Evolutionary conservation across 2,329 filamentous ascomycete species (phyloP).

Genomic region (Fusarium armeniacum): DNA sequence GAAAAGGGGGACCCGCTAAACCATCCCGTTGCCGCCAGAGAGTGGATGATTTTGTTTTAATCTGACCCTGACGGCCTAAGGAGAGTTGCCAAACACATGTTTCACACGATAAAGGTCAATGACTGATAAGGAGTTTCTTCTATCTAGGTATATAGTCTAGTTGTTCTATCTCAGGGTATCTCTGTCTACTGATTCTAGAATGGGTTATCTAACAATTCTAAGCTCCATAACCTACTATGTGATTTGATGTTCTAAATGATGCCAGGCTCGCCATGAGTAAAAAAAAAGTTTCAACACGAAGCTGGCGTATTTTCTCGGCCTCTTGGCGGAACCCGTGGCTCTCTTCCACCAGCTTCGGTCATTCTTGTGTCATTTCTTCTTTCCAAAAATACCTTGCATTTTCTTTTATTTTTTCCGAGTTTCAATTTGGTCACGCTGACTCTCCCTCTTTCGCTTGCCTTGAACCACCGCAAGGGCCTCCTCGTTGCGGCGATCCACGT

Average conservation of each 20-base stretch:
- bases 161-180: background rate
- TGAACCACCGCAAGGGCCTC: slow-evolving; percentile 16
- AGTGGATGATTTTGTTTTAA: slow-evolving; percentile 26
- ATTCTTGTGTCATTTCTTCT: slow-evolving; percentile 36
- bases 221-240: background rate
- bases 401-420: background rate
- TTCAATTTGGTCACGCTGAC: slow-evolving; percentile 27
- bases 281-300: slow-evolving; percentile 8
- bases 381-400: slow-evolving; percentile 1
- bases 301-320: slow-evolving; percentile 38
- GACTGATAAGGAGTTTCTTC: background rate
- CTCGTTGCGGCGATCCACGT: slow-evolving; percentile 10
- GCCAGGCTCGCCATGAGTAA: background rate
- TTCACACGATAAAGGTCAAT: slow-evolving; percentile 6
- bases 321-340: slow-evolving; percentile 27
- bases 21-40: slow-evolving; percentile 20
- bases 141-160: too few species aligned
- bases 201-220: too few species aligned
- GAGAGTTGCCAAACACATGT: background rate
- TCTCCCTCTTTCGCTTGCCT: slow-evolving; percentile 27
- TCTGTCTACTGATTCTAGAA: background rate
- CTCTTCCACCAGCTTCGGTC: slow-evolving; percentile 24
- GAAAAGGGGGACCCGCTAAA: slow-evolving; percentile 9
- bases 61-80: slow-evolving; percentile 16
- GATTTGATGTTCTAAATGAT: background rate